phyloP scores from a whole-genome alignment of 73 alveolate species.

The Symbiodinium natans region DNA sequence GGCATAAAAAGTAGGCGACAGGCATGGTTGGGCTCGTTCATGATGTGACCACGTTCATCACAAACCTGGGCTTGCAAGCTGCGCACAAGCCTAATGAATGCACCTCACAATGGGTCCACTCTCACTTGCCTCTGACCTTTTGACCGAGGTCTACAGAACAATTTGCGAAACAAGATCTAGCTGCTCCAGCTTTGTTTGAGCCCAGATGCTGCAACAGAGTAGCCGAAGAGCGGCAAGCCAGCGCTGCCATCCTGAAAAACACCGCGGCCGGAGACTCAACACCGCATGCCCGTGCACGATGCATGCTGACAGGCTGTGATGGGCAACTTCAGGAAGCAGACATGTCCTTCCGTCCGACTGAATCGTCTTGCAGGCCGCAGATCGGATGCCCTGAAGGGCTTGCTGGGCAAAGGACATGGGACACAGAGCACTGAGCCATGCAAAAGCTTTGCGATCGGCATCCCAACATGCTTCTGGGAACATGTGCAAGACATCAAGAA shows the following conservation, averaged over 20 bases:
- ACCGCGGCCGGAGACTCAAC: neutral
- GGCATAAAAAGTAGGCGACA: too few relatives aligned
- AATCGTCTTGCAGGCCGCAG: conserved; percentile 69
- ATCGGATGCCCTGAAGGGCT: conserved; percentile 53
- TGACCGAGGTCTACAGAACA: too few relatives aligned
- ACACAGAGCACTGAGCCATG: neutral
- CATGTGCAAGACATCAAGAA: neutral
- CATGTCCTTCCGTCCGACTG: conserved; percentile 57
- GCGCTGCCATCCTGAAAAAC: conserved; percentile 83
- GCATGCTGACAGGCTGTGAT: neutral
- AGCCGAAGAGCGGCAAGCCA: conserved; percentile 87
- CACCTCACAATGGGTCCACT: too few relatives aligned
- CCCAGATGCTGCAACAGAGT: conserved; percentile 32
- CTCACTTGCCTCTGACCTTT: too few relatives aligned
- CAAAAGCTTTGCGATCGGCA: neutral
- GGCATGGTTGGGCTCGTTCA: conserved; percentile 10
- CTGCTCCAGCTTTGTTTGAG: neutral
- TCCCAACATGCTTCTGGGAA: neutral
- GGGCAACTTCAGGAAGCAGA: neutral
- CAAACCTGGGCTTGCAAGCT: neutral
- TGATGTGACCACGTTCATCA: conserved; percentile 35
- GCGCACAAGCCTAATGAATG: neutral
- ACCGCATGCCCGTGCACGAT: neutral
- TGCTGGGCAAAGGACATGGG: neutral
- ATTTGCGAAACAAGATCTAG: neutral